Conservation (phyloP, 2,329 filamentous ascomycete species). For the Colletotrichum sp. region DNA sequence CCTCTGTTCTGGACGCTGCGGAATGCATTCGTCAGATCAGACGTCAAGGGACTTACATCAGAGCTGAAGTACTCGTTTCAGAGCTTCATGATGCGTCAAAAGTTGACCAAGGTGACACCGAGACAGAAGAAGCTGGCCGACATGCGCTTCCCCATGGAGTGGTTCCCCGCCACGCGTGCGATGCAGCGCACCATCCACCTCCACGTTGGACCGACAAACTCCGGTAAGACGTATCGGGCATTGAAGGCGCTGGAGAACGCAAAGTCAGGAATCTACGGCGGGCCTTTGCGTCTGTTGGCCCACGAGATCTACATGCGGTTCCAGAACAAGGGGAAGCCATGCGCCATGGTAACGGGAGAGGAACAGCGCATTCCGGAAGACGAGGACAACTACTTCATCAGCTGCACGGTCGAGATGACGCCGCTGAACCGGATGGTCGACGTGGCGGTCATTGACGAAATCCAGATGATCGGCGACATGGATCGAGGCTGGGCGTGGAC, state of each 20-base stretch:
- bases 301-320: slow-evolving; percentile 96
- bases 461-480: slow-evolving; percentile 89
- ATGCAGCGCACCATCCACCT: slow-evolving; percentile 86
- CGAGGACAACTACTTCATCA: slow-evolving; percentile 66
- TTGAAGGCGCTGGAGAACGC: slow-evolving; percentile 82
- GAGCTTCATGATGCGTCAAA: slow-evolving; percentile 63
- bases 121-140: slow-evolving; percentile 76
- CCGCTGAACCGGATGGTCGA: slow-evolving; percentile 67
- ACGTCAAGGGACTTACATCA: slow-evolving; percentile 53
- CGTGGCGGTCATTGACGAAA: slow-evolving; percentile 96
- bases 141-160: slow-evolving; percentile 87
- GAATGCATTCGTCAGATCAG: slow-evolving; percentile 61
- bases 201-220: slow-evolving; percentile 96
- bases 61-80: slow-evolving; percentile 74
- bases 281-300: slow-evolving; percentile 85
- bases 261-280: slow-evolving; percentile 83
- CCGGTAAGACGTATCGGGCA: slow-evolving; percentile 96
- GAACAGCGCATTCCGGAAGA: slow-evolving; percentile 75
- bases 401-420: slow-evolving; percentile 93
- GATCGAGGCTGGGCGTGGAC: slow-evolving; percentile 96
- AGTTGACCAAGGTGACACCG: slow-evolving; percentile 59
- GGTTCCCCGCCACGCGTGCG: slow-evolving; percentile 84
- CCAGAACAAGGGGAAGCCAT: slow-evolving; percentile 75
- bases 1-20: slow-evolving; percentile 64
- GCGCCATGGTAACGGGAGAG: slow-evolving; percentile 88